Evolutionary conservation across 1,284 basidiomycete species (phyloP), one percentile per base, ranked within the genome.

Genomic region (Pseudozyma hubeiensis): DNA sequence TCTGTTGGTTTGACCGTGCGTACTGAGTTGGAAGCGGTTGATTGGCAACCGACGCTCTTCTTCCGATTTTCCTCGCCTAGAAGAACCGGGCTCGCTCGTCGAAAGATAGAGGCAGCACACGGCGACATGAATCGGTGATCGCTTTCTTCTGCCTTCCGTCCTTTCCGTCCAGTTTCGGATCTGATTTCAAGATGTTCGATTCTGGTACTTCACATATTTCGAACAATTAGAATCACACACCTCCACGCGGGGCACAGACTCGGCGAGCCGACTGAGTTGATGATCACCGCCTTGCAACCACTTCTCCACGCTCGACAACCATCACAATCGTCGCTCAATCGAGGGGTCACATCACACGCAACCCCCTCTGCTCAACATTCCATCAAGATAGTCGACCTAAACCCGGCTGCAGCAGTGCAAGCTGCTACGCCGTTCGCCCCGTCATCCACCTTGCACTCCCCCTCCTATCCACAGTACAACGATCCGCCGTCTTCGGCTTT

Each of bases 331-430:
- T 39, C 35, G 54, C 55, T 60, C 59, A 60, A 59, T 58, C 59
- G 41, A 63, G 60, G 66, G 66, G 55, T 49, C 60, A 53, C 33
- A 37, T 48, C 43, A 7, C 19, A 14, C 40, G 14, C 33, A 52
- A 30, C 19, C 34, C 61, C 56, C 60, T 53, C 56, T 17, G 13
- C 43, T 10, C 1, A 34, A 45, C 6, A 44, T 39, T 14, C 31
- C 43, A 33, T 47, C 66, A 69, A 69, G 39, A 69, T 69, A 69
- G 66, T 52, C 53, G 56, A 49, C 52, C 57, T 48, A 53, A 60
- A 51, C 29, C 60, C 66, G 60, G 66, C 60, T 31, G 52, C 66
- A 60, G 66, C 61, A 33, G 52, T 41, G 52, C 66, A 68, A 68
- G 66, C 66, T 68, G 66, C 53, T 30, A 47, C 52, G 51, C 52